Evolutionary conservation across 139 green algal genomes (phyloP).

Genomic region (Chlorella sp.): DNA sequence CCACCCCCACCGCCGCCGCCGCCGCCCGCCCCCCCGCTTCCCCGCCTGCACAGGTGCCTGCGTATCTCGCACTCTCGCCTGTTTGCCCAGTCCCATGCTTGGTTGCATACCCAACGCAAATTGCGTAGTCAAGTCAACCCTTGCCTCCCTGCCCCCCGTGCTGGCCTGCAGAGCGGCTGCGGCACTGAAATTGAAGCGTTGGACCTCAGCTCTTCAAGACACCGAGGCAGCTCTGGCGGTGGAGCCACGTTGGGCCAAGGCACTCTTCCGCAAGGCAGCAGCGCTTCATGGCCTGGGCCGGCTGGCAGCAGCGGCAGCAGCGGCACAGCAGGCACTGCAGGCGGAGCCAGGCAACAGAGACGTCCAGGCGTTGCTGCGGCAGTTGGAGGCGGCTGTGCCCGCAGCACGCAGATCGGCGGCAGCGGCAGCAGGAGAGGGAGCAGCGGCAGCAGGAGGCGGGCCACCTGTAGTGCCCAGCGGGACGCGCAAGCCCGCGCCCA

Average conservation of each 20-base stretch:
- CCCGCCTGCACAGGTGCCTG: not conserved
- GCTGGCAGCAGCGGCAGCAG: not conserved
- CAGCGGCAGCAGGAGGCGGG: not conserved
- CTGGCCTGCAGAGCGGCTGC: slow-evolving; percentile 25
- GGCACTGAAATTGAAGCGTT: slow-evolving; percentile 5
- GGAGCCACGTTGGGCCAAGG: slow-evolving; percentile 31
- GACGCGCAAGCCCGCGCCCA: not conserved
- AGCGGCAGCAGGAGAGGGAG: not conserved
- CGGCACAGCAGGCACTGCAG: not conserved
- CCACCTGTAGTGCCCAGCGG: not conserved
- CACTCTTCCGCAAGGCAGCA: slow-evolving; percentile 16
- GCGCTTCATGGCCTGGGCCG: slow-evolving; percentile 19
- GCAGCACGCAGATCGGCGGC: not conserved
- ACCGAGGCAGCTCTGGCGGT: slow-evolving; percentile 1
- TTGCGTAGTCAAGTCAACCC: not conserved
- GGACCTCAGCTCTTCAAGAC: slow-evolving; percentile 6
- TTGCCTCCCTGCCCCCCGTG: not conserved
- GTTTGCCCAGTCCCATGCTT: no score
- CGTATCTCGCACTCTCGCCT: not conserved
- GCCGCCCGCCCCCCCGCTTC: not conserved
- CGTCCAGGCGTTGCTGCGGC: not conserved
- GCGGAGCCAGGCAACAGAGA: not conserved
- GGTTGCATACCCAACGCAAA: no score
- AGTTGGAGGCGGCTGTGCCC: not conserved
- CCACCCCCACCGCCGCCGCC: not conserved